Conservation (phyloP, 345 rosid genomes). For the Luvunga scandens region DNA sequence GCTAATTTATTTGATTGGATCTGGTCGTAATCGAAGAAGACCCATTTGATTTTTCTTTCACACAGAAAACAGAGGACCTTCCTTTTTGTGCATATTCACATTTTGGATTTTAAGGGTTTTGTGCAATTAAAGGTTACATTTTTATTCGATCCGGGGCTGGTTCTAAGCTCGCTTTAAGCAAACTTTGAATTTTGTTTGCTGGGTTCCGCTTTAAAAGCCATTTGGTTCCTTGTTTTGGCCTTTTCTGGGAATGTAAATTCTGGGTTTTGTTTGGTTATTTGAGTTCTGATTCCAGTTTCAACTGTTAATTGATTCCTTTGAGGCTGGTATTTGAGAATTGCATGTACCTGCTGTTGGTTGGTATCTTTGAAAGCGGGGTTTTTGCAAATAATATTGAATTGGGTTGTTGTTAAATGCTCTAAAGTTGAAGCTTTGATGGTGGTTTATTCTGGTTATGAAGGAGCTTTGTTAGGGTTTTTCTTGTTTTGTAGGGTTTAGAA, state of each 20-base stretch:
- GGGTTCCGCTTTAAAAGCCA: constrained; percentile 4
- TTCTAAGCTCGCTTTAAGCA: background rate
- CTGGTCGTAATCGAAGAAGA: constrained; percentile 19
- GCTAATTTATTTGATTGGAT: constrained; percentile 27
- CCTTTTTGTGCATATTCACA: background rate
- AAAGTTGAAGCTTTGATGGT: constrained; percentile 14
- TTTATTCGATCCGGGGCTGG: constrained; percentile 6
- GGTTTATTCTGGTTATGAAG: background rate
- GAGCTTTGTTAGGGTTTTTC: constrained; percentile 18
- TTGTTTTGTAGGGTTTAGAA: constrained; percentile 24
- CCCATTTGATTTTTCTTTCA: constrained; percentile 11
- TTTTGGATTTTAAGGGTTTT: background rate
- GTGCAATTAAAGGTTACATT: background rate
- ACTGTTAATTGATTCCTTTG: constrained; percentile 8
- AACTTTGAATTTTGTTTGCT: background rate
- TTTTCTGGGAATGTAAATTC: constrained; percentile 12
- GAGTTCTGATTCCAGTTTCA: constrained; percentile 15
- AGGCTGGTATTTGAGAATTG: constrained; percentile 6
- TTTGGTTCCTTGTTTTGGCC: constrained; percentile 18
- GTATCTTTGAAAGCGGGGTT: background rate
- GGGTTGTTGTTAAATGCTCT: background rate
- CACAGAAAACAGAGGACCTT: background rate
- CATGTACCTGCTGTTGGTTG: background rate
- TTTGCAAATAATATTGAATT: background rate
- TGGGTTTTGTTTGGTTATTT: constrained; percentile 24